Evolutionary conservation across 306 rosid genomes (phyloP).

Genomic region (Oemleria cerasiformis): DNA sequence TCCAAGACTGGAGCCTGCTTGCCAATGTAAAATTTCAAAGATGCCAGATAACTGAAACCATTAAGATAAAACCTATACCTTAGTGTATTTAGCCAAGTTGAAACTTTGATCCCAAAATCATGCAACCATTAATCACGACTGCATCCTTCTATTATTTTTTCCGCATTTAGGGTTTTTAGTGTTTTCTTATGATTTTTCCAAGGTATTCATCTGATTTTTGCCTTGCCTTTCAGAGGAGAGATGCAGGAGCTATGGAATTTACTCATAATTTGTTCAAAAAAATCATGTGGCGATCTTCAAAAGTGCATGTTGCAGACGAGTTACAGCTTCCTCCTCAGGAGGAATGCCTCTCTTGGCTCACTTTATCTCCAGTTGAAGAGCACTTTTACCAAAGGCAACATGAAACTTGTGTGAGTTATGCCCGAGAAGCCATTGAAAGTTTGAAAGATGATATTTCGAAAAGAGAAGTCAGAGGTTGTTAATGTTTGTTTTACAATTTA

Average conservation of each 20-base stretch:
- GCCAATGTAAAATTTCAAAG: background rate
- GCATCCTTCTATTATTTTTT: background rate
- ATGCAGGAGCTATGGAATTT: slow-evolving; percentile 71
- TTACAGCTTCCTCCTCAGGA: slow-evolving; percentile 92
- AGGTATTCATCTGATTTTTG: slow-evolving; percentile 15
- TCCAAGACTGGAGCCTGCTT: slow-evolving; percentile 1
- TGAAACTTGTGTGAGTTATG: slow-evolving; percentile 77
- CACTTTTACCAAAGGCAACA: slow-evolving; percentile 97
- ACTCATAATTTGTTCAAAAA: slow-evolving; percentile 70
- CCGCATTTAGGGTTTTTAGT: background rate
- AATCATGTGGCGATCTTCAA: slow-evolving; percentile 96
- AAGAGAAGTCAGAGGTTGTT: slow-evolving; percentile 63
- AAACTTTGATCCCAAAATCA: background rate
- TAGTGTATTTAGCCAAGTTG: background rate
- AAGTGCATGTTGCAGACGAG: slow-evolving; percentile 79
- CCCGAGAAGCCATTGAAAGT: slow-evolving; percentile 78
- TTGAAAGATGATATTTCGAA: slow-evolving; percentile 69
- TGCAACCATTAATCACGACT: background rate
- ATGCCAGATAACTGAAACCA: background rate
- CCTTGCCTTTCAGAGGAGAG: slow-evolving; percentile 64
- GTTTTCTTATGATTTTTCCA: slow-evolving; percentile 7
- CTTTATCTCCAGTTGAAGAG: slow-evolving; percentile 85
- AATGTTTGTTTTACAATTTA: slow-evolving; percentile 24
- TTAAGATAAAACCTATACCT: too few relatives aligned
- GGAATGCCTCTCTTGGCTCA: slow-evolving; percentile 84